These are phyloP conservation scores for Eucalyptus fibrosa DNA, from an alignment of 345 rosid species.

Conservation along the genomic window DNA sequence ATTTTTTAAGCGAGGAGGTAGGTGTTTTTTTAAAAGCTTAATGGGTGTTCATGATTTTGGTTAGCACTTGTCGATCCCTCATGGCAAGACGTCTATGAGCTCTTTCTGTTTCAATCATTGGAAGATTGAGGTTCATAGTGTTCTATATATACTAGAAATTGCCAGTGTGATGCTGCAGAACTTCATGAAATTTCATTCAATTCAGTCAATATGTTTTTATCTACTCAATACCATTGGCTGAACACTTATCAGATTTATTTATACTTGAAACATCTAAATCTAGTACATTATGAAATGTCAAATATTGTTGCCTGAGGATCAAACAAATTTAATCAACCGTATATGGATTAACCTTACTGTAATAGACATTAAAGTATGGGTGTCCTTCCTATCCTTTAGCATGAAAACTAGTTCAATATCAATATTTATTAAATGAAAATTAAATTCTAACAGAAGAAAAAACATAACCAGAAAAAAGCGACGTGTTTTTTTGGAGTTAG, in stretches of 20 bases:
- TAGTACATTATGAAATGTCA: not conserved
- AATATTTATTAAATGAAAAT: not conserved
- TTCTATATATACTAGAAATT: not conserved
- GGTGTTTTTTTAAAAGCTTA: not conserved
- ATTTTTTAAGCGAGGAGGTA: slow-evolving; percentile 95
- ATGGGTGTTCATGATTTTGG: not conserved
- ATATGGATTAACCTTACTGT: not conserved
- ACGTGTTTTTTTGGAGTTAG: not conserved
- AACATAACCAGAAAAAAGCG: not conserved
- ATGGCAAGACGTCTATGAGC: not conserved
- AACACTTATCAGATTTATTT: not conserved
- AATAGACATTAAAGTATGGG: not conserved
- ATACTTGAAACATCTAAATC: not conserved
- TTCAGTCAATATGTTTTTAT: not conserved
- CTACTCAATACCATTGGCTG: not conserved
- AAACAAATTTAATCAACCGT: not conserved
- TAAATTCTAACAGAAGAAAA: not conserved
- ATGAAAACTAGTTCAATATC: not conserved
- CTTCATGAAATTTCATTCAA: not conserved
- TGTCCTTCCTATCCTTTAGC: not conserved
- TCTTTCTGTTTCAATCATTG: not conserved
- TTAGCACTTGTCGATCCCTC: not conserved
- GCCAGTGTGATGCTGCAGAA: not conserved
- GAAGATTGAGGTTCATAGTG: not conserved
- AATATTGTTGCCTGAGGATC: not conserved